Percentiles rank a stretch among this genome's conserved stretches.
phyloP scores from a whole-genome alignment of 164 flowering plant genomes.

The Cinnamomum chago region DNA sequence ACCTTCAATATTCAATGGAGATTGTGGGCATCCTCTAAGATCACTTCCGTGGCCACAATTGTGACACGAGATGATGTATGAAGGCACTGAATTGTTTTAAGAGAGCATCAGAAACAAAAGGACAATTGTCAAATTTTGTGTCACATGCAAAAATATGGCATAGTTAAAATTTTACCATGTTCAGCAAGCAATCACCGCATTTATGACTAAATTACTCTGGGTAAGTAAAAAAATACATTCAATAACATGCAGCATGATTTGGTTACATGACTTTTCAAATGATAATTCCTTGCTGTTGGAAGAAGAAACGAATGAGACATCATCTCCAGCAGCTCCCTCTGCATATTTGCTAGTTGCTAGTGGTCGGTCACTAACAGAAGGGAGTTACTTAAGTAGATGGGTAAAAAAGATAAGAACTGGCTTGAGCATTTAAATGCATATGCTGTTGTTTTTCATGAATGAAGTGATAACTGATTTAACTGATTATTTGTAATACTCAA shows the following conservation, averaged over 20 bases:
- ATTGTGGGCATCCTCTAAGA: conserved; percentile 89
- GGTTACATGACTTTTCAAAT: not conserved
- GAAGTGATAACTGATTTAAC: not conserved
- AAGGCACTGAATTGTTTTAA: conserved; percentile 66
- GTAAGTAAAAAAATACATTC: not conserved
- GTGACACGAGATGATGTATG: conserved; percentile 66
- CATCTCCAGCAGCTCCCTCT: not conserved
- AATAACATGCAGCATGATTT: not conserved
- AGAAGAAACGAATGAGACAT: not conserved
- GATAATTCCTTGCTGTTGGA: not conserved
- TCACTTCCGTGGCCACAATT: conserved; percentile 98
- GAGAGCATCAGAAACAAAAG: not conserved
- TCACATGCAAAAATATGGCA: not conserved
- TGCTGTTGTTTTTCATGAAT: not conserved
- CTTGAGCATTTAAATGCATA: not conserved
- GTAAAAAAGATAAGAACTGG: too few relatives aligned
- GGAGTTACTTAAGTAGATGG: too few relatives aligned
- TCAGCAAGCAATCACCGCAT: not conserved
- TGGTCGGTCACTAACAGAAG: too few relatives aligned
- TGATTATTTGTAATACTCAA: not conserved
- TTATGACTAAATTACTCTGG: not conserved
- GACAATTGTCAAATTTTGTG: not conserved
- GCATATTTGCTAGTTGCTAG: too few relatives aligned
- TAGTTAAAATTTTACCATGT: not conserved
- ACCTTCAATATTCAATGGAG: conserved; percentile 79